Conservation (phyloP, 371 early-diverging fungal species). For the Gilbertella persicaria region DNA sequence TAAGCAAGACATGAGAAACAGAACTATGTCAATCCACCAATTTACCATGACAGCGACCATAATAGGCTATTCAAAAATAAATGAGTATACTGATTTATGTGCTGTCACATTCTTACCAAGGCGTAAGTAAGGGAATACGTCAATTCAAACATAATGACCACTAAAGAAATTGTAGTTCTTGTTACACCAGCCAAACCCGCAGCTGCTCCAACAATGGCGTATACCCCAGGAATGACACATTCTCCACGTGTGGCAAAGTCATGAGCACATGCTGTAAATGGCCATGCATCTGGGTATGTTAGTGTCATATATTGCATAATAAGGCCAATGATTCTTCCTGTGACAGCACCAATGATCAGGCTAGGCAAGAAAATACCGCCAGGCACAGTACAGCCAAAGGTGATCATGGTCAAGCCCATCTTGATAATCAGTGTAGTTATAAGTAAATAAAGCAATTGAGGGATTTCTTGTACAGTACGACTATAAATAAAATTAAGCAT, state of each 20-base stretch:
- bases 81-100: constrained; percentile 9
- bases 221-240: constrained; percentile 92
- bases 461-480: constrained; percentile 42
- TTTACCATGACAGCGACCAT: constrained; percentile 86
- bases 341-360: constrained; percentile 89
- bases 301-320: constrained; percentile 67
- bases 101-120: too few species aligned
- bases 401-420: constrained; percentile 68
- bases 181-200: constrained; percentile 92
- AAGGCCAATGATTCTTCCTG: constrained; percentile 90
- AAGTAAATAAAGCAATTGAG: constrained; percentile 45
- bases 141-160: constrained; percentile 94
- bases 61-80: constrained; percentile 61
- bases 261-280: constrained; percentile 66
- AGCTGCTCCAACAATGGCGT: constrained; percentile 95
- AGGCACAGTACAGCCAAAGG: constrained; percentile 85
- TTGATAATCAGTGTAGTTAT: constrained; percentile 69
- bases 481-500: constrained; percentile 1
- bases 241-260: constrained; percentile 46
- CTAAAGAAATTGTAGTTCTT: constrained; percentile 89
- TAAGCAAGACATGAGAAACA: constrained; percentile 7
- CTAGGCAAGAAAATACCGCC: constrained; percentile 93
- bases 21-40: background rate
- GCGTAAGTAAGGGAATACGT: constrained; percentile 86
- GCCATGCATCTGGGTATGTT: constrained; percentile 54